These are phyloP conservation scores for Cyberlindnera suaveolens DNA, from an alignment of 805 yeast genomes.

Conservation along the genomic window DNA sequence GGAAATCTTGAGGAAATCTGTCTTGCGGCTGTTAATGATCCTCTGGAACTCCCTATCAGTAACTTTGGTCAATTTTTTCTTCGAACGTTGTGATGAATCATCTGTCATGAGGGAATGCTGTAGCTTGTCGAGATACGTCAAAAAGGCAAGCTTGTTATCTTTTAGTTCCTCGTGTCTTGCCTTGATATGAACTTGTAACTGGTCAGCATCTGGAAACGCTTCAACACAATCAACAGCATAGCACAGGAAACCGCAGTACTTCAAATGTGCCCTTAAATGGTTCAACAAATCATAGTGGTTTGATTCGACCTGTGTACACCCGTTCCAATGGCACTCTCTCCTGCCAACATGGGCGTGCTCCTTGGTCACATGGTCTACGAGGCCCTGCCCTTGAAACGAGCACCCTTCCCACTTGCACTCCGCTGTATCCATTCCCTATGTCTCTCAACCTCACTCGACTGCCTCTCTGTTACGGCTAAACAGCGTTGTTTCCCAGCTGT, in stretches of 20 bases:
- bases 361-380: constrained; percentile 8
- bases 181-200: constrained; percentile 56
- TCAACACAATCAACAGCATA: constrained; percentile 60
- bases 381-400: not conserved
- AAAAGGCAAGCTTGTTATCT: constrained; percentile 12
- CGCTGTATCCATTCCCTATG: not conserved
- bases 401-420: constrained; percentile 14
- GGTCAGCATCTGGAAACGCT: constrained; percentile 53
- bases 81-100: not conserved
- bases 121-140: constrained; percentile 12
- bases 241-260: constrained; percentile 62
- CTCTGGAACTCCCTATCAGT: constrained; percentile 9
- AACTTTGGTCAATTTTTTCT: constrained; percentile 5
- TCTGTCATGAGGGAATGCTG: constrained; percentile 1
- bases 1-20: constrained; percentile 21
- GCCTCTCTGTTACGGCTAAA: not conserved
- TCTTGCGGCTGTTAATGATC: constrained; percentile 7
- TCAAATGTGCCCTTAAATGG: constrained; percentile 61
- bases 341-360: constrained; percentile 6
- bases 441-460: too few species aligned
- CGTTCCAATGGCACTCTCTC: constrained; percentile 49
- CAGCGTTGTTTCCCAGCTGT: not conserved
- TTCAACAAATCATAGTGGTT: constrained; percentile 48
- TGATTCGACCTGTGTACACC: constrained; percentile 49
- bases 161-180: constrained; percentile 38